A percentile compares a stretch with the other conserved stretches of the same genome.
Evolutionary conservation across 306 rosid species (phyloP).

Genomic region (Ziziphus jujuba): DNA sequence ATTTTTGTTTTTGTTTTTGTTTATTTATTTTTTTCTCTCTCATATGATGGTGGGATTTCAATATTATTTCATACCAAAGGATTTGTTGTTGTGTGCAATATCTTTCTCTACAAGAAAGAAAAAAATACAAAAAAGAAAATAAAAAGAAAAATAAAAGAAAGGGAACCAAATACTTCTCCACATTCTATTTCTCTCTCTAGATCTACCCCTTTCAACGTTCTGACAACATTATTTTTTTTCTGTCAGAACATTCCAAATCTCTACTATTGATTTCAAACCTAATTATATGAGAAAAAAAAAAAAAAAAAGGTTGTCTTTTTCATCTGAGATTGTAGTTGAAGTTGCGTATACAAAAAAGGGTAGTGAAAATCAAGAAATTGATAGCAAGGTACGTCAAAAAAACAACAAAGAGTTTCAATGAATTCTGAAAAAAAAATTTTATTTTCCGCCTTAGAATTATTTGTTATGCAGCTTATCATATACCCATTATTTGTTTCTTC

Average conservation of each 20-base stretch:
- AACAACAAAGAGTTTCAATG: not conserved
- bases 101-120: conserved; percentile 38
- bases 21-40: conserved; percentile 6
- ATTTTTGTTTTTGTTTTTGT: conserved; percentile 9
- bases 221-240: conserved; percentile 19
- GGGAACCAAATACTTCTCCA: conserved; percentile 32
- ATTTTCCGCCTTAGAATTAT: not conserved
- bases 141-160: conserved; percentile 17
- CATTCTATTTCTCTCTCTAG: conserved; percentile 26
- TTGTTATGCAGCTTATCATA: not conserved
- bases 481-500: conserved; percentile 13
- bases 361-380: conserved; percentile 1
- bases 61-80: conserved; percentile 44
- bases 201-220: conserved; percentile 37
- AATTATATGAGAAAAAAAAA: not conserved
- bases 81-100: conserved; percentile 34
- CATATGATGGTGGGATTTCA: conserved; percentile 21
- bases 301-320: not conserved
- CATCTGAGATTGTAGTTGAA: conserved; percentile 15
- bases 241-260: conserved; percentile 1
- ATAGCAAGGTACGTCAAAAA: conserved; percentile 35
- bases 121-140: conserved; percentile 11
- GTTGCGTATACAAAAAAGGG: conserved; percentile 10
- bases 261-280: conserved; percentile 9
- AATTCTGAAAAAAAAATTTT: not conserved